Evolutionary conservation across 73 alveolate genomes (phyloP).

Genomic region (Tetrahymena elliotti): DNA sequence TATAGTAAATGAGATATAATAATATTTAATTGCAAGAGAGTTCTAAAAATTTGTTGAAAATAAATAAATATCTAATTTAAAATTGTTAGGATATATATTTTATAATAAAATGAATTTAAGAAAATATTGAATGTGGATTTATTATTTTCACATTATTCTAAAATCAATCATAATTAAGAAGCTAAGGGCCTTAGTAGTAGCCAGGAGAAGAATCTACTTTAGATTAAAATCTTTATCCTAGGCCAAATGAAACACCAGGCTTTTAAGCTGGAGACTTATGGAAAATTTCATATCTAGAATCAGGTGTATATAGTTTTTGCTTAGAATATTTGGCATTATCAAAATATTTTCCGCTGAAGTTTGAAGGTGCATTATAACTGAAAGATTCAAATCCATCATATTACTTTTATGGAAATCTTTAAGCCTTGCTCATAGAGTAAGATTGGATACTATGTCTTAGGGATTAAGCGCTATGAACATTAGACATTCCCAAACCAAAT

Average conservation of each 20-base stretch:
- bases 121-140: background rate
- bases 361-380: background rate
- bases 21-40: too few species aligned
- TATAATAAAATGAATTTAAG: background rate
- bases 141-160: background rate
- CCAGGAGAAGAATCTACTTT: background rate
- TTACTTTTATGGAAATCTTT: background rate
- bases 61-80: too few species aligned
- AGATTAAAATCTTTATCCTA: background rate
- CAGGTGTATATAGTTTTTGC: background rate
- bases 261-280: background rate
- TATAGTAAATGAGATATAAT: too few species aligned
- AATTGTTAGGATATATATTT: too few species aligned
- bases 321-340: background rate
- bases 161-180: background rate
- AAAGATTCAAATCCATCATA: background rate
- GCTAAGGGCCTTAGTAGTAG: background rate
- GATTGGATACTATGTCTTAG: background rate
- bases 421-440: background rate
- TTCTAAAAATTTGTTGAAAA: too few species aligned
- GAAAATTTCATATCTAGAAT: background rate
- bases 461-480: background rate
- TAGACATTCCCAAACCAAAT: background rate
- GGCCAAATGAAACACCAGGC: background rate
- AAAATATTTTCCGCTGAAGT: background rate